Percentiles rank a stretch among this genome's conserved stretches.
phyloP scores from a whole-genome alignment of 2,329 filamentous ascomycete genomes.

The Lasiodiplodia citricola region DNA sequence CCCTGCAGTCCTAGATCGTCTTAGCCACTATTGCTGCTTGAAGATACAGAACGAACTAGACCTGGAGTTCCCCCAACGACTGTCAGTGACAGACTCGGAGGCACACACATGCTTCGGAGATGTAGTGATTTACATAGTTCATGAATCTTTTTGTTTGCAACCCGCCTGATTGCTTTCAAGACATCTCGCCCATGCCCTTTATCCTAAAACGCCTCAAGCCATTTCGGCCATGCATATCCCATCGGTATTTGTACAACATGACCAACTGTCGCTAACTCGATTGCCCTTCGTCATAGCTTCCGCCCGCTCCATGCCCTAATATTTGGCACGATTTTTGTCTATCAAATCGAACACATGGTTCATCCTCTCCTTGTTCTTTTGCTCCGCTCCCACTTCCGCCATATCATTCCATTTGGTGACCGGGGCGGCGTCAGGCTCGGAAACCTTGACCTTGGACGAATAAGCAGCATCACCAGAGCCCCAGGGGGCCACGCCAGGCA shows the following conservation, averaged over 20 bases:
- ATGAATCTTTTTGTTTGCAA: neutral
- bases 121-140: neutral
- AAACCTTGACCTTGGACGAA: neutral
- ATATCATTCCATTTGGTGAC: neutral
- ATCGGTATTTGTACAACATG: conserved; percentile 19
- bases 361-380: neutral
- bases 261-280: neutral
- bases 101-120: neutral
- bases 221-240: conserved; percentile 7
- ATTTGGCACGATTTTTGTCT: neutral
- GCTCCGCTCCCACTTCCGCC: neutral
- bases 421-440: too few species aligned
- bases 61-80: neutral
- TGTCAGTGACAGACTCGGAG: neutral
- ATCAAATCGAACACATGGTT: neutral
- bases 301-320: neutral
- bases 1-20: conserved; percentile 36
- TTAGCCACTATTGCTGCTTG: neutral
- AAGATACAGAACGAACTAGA: neutral
- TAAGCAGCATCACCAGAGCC: conserved; percentile 14
- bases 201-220: conserved; percentile 19
- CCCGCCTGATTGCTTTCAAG: neutral
- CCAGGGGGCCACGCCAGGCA: conserved; percentile 48
- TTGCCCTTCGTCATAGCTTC: neutral
- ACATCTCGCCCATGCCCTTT: conserved; percentile 3